Conservation (phyloP, 164 flowering plant species). For the Taxillus chinensis region DNA sequence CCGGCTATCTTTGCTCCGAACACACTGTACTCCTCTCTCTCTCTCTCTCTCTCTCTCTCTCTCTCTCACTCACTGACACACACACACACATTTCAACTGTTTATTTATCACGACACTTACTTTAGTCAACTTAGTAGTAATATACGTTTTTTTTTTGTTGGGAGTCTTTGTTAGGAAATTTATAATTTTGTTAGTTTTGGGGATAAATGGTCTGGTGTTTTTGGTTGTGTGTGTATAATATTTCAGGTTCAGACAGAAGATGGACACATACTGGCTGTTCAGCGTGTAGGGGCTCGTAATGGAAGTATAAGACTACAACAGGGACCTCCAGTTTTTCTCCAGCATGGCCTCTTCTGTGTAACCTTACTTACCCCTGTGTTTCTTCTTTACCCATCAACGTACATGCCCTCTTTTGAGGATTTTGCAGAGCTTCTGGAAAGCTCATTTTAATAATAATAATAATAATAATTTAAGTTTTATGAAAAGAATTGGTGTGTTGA, state of each 20-base stretch:
- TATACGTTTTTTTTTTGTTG: no score
- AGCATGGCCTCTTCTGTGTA: slow-evolving; percentile 84
- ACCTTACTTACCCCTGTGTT: neutral
- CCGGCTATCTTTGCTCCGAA: slow-evolving; percentile 77
- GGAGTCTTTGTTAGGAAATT: no score
- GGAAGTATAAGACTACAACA: slow-evolving; percentile 12
- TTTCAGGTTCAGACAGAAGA: slow-evolving; percentile 65
- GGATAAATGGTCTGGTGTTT: neutral
- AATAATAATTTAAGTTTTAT: no score
- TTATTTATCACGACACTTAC: no score
- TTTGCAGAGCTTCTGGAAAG: no score
- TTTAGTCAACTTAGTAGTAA: no score
- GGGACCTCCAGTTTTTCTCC: slow-evolving; percentile 70
- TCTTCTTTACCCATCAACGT: no score
- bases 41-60: slow-evolving; percentile 2
- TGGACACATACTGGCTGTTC: slow-evolving; percentile 63
- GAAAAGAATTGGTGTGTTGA: no score
- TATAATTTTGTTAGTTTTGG: no score
- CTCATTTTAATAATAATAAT: no score
- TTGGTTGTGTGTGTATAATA: neutral
- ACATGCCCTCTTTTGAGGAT: no score
- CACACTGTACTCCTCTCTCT: slow-evolving; percentile 35
- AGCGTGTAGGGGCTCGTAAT: slow-evolving; percentile 51
- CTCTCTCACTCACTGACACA: slow-evolving; percentile 1
- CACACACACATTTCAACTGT: no score